Evolutionary conservation across 805 yeast genomes (phyloP).

Genomic region (Myxozyma monticola): DNA sequence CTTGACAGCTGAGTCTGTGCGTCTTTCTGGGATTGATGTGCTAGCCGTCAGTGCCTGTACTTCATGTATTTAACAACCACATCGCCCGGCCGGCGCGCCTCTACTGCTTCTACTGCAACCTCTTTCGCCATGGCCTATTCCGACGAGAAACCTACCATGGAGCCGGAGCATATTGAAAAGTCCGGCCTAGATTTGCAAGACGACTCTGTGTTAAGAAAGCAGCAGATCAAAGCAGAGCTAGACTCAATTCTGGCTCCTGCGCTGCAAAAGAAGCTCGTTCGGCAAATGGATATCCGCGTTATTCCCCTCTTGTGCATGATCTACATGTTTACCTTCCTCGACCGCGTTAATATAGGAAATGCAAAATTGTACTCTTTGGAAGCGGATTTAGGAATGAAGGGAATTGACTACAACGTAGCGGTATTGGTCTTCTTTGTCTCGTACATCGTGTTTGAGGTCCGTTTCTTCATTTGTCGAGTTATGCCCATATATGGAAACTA

Average conservation of each 20-base stretch:
- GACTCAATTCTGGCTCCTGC: background rate
- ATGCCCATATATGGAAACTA: background rate
- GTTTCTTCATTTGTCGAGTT: slow-evolving; percentile 38
- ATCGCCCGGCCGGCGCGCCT: too few species aligned
- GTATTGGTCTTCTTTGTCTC: slow-evolving; percentile 50
- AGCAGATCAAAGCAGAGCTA: background rate
- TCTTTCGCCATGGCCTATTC: too few species aligned
- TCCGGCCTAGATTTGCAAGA: background rate
- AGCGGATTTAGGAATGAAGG: slow-evolving; percentile 41
- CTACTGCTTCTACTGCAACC: too few species aligned
- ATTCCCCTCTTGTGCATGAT: slow-evolving; percentile 30
- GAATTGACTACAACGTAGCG: slow-evolving; percentile 46
- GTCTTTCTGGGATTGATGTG: too few species aligned
- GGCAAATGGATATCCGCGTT: slow-evolving; percentile 29
- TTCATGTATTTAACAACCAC: too few species aligned
- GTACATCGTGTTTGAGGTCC: background rate
- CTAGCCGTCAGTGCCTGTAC: too few species aligned
- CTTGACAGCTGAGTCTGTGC: too few species aligned
- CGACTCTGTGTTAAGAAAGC: background rate
- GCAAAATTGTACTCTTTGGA: slow-evolving; percentile 48
- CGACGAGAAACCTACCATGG: background rate
- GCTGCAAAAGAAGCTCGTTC: slow-evolving; percentile 31
- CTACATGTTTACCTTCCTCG: slow-evolving; percentile 41
- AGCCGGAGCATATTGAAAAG: background rate
- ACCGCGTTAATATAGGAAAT: slow-evolving; percentile 49